phyloP scores from a whole-genome alignment of 177 flowering plant genomes.

The Telopea speciosissima region DNA sequence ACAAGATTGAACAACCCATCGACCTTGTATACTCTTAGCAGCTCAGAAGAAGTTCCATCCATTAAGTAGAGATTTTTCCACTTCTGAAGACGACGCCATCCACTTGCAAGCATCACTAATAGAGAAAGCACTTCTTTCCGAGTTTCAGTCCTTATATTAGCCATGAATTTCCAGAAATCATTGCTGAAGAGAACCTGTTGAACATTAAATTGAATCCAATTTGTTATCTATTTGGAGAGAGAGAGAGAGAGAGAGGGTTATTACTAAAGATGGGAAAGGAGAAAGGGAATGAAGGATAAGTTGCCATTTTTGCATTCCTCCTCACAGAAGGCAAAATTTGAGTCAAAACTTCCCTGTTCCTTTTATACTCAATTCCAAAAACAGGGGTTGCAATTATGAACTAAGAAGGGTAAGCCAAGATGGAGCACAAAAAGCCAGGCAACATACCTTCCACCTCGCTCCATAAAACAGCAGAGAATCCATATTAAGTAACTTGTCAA shows the following conservation, averaged over 20 bases:
- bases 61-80: slow-evolving; percentile 3
- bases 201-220: background rate
- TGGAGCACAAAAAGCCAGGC: too few species aligned
- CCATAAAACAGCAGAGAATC: too few species aligned
- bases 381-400: too few species aligned
- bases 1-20: slow-evolving; percentile 18
- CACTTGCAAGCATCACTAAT: slow-evolving; percentile 36
- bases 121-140: slow-evolving; percentile 21
- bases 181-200: slow-evolving; percentile 28
- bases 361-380: too few species aligned
- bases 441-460: too few species aligned
- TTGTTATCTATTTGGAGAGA: background rate
- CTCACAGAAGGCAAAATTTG: too few species aligned
- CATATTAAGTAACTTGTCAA: too few species aligned
- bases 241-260: background rate
- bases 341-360: too few species aligned
- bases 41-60: slow-evolving; percentile 17
- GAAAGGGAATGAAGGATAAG: background rate
- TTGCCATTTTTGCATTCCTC: background rate
- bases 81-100: slow-evolving; percentile 31
- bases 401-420: too few species aligned
- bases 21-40: slow-evolving; percentile 23
- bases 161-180: slow-evolving; percentile 30
- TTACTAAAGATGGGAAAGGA: too few species aligned
- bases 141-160: slow-evolving; percentile 11